phyloP scores from a whole-genome alignment of 1,284 basidiomycete genomes.

The Cryptococcus sp. region DNA sequence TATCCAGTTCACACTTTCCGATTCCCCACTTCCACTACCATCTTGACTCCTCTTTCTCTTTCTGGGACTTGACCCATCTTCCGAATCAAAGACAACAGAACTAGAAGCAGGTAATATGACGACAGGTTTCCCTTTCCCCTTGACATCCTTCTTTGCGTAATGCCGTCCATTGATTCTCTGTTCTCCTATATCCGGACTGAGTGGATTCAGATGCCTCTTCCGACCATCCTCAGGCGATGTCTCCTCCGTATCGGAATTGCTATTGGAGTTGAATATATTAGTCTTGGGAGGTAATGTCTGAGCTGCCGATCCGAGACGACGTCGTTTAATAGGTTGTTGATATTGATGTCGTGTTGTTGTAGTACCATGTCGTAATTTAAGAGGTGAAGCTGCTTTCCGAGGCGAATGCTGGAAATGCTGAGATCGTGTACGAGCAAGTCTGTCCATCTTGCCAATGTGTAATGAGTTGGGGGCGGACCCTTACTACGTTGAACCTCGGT shows the following conservation, averaged over 20 bases:
- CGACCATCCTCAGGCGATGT: slow-evolving; percentile 2
- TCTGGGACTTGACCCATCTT: slow-evolving; percentile 21
- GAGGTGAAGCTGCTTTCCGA: slow-evolving; percentile 21
- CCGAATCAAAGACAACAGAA: background rate
- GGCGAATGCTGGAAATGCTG: slow-evolving; percentile 34
- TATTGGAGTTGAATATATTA: background rate
- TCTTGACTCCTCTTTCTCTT: slow-evolving; percentile 28
- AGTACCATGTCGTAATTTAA: slow-evolving; percentile 25
- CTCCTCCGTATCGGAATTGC: slow-evolving; percentile 8
- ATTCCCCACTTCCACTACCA: slow-evolving; percentile 7
- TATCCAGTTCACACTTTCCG: slow-evolving; percentile 38
- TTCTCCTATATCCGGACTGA: slow-evolving; percentile 15
- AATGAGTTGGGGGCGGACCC: too few relatives aligned
- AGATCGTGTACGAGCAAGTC: slow-evolving; percentile 23
- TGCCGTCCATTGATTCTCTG: slow-evolving; percentile 14
- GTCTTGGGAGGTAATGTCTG: background rate
- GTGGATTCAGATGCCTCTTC: slow-evolving; percentile 5
- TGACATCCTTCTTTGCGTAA: background rate
- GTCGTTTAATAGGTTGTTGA: slow-evolving; percentile 32
- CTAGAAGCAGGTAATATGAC: background rate
- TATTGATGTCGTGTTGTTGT: slow-evolving; percentile 16
- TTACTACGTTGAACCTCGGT: too few relatives aligned
- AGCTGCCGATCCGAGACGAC: slow-evolving; percentile 21
- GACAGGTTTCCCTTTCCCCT: slow-evolving; percentile 6
- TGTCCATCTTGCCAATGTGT: slow-evolving; percentile 14